These are phyloP conservation scores for Wickerhamomyces bisporus DNA, from an alignment of 805 yeast genomes.

Conservation along the genomic window DNA sequence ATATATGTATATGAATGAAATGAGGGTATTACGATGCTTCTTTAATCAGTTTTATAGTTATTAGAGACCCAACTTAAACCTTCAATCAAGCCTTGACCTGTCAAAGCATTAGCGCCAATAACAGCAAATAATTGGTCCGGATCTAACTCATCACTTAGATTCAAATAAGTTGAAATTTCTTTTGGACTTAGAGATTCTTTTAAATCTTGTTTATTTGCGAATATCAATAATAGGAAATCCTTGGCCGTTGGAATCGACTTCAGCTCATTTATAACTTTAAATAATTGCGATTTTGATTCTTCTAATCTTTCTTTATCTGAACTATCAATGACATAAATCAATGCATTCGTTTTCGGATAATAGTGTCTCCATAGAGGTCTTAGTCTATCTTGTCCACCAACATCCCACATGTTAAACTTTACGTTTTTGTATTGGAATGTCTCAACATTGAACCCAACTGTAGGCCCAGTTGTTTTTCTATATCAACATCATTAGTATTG, in stretches of 20 bases:
- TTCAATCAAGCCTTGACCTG: constrained; percentile 87
- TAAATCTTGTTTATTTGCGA: constrained; percentile 94
- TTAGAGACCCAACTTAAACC: constrained; percentile 82
- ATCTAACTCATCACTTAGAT: constrained; percentile 50
- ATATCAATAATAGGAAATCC: constrained; percentile 71
- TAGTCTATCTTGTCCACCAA: constrained; percentile 92
- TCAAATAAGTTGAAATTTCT: constrained; percentile 69
- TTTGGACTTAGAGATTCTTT: constrained; percentile 86
- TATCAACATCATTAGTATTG: neutral
- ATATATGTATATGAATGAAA: too few species aligned
- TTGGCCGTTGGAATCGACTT: constrained; percentile 49
- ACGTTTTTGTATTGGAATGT: constrained; percentile 78
- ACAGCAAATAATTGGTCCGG: constrained; percentile 83
- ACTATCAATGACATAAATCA: constrained; percentile 86
- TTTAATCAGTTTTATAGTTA: constrained; percentile 36
- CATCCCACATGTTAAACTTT: constrained; percentile 88
- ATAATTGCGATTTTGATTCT: constrained; percentile 73
- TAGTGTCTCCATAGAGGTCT: constrained; percentile 95
- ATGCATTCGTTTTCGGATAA: constrained; percentile 87
- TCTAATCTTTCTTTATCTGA: constrained; percentile 67
- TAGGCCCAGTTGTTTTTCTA: constrained; percentile 71
- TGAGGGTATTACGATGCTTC: too few species aligned
- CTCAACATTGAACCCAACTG: constrained; percentile 91
- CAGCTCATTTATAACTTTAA: constrained; percentile 73
- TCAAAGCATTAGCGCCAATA: constrained; percentile 83